Base-by-base conservation (phyloP, 768 basidiomycete genomes). In the Lentinula boryana region DNA sequence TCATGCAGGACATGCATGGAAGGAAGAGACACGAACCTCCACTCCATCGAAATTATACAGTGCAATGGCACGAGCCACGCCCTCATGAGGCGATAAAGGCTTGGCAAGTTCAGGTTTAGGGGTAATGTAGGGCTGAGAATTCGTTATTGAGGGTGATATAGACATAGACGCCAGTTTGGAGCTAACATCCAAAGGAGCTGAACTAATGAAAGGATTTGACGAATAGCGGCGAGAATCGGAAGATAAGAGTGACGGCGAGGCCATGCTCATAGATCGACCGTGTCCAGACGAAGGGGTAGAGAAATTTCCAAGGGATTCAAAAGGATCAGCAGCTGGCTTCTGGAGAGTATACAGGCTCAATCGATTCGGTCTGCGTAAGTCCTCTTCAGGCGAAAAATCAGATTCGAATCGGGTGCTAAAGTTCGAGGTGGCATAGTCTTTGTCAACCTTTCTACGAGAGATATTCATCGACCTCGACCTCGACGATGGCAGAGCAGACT, bases 11-110 rank as follows among this genome's bases (percentile, higher is more conserved):
- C 41, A 56, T 38, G 43, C 6, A 51, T n/a, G 57, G 35, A 36
- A 44, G 50, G 23, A 13, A 56, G 6, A 21, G 31, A n/a, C 15
- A 67, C 75, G 43, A 65, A 87, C 88, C 80, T 92, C 85, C 15
- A 87, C 81, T 23, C 89, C 91, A 38, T 80, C 69, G 70, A 89
- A 92, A 70, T 88, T 79, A 67, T 83, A 91, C 61, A 90, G 67
- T 2, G 91, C 91, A 50, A 93, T 84, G 4, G 86, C 91, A 55
- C 87, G 82, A 13, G 80, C 86, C 21, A 91, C 75, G 27, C 87
- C 88, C 67, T 88, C 85, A 56, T 76, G 70, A 56, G 78, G 80
- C 40, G 74, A 67, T 48, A 86, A 71, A 32, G 85, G 82, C 58
- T 69, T 72, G 35, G 68, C 70, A 27, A 85, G 67, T 63, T 83